These are phyloP conservation scores for Mollisia scopiformis DNA, from an alignment of 2,329 filamentous ascomycete genomes.

Conservation along the genomic window DNA sequence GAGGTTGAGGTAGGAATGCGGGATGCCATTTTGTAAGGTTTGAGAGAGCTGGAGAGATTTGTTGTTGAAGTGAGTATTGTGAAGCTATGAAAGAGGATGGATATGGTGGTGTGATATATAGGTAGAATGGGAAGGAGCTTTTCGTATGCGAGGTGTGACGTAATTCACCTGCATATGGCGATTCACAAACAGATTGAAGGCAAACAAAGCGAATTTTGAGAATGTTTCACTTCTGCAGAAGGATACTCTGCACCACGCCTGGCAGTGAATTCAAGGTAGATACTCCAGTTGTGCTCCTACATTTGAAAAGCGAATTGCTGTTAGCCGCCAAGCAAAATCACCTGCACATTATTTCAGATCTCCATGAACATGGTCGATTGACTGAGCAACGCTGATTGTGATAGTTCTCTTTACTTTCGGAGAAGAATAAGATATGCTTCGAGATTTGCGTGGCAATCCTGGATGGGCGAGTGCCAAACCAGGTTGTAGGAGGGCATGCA, in stretches of 20 bases:
- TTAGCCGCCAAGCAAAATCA: too few species aligned
- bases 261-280: not conserved
- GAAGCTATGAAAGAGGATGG: not conserved
- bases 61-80: not conserved
- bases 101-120: not conserved
- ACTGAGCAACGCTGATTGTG: too few species aligned
- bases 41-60: not conserved
- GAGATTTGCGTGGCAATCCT: too few species aligned
- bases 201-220: not conserved
- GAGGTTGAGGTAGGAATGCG: slow-evolving; percentile 67
- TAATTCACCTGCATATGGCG: not conserved
- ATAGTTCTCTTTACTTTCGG: too few species aligned
- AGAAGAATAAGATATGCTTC: too few species aligned
- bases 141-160: not conserved
- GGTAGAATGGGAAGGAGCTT: not conserved
- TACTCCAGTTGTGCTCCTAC: too few species aligned
- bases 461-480: too few species aligned
- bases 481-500: too few species aligned
- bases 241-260: too few species aligned
- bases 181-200: not conserved
- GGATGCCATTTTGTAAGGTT: slow-evolving; percentile 14
- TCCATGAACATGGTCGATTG: too few species aligned
- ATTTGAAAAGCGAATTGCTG: too few species aligned
- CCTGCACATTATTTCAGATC: too few species aligned
- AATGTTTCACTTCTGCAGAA: not conserved